Conservation (phyloP, 1,284 basidiomycete species). For the Moesziomyces sp. region DNA sequence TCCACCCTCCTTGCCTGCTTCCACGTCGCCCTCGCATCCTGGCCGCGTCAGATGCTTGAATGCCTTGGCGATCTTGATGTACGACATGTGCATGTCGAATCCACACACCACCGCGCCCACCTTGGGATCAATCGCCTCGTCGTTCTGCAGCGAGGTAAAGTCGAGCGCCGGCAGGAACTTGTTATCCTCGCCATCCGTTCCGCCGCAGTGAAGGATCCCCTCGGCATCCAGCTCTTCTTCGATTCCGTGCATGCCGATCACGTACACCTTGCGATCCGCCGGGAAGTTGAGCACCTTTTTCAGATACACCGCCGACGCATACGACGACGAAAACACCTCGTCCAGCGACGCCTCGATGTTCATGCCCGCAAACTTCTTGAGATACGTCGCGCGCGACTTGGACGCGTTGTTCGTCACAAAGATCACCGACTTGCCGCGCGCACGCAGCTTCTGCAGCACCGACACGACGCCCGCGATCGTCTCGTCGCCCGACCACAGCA, state of each 20-base stretch:
- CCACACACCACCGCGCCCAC: conserved; percentile 93
- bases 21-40: conserved; percentile 48
- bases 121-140: conserved; percentile 75
- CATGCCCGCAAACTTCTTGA: conserved; percentile 88
- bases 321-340: conserved; percentile 95
- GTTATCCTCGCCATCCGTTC: conserved; percentile 85
- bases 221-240: conserved; percentile 91
- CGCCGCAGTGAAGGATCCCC: conserved; percentile 83
- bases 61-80: conserved; percentile 92
- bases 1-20: conserved; percentile 73
- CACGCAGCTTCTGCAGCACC: conserved; percentile 68
- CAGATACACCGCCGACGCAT: conserved; percentile 90
- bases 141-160: conserved; percentile 73
- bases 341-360: conserved; percentile 82
- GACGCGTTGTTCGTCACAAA: conserved; percentile 99
- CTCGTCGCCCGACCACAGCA: conserved; percentile 80
- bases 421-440: conserved; percentile 82
- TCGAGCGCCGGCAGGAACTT: conserved; percentile 79
- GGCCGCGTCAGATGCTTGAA: conserved; percentile 80
- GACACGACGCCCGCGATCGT: conserved; percentile 63
- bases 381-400: conserved; percentile 86
- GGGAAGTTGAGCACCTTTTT: conserved; percentile 88
- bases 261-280: conserved; percentile 92
- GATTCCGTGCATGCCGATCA: conserved; percentile 90
- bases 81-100: conserved; percentile 71